Evolutionary conservation across 768 basidiomycete species (phyloP), one percentile per base, ranked within the genome.

Genomic region (Pisolithus orientalis): DNA sequence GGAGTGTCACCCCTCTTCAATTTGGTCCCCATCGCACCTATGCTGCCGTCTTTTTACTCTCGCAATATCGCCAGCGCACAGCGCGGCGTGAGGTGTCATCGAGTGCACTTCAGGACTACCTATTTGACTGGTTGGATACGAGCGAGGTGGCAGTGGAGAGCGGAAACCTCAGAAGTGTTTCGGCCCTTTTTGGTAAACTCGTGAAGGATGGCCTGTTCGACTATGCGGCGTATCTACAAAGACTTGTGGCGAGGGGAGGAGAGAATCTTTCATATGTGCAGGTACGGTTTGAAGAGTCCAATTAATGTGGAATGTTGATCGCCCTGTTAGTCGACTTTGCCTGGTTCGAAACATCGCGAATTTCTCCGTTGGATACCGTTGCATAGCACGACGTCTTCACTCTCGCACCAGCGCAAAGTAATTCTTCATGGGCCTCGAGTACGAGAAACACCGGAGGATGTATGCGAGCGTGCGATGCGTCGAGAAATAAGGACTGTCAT

Each of bases 11-110:
- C 0, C 80, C 83, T 3, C 71, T 87, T 16, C 90, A 92, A 66
- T 90, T 85, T 54, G 90, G 90, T 9, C 84, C 90, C 42, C 90
- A 91, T 58, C 75, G 90, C 32, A 81, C 86, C 1, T 86, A 84
- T 60, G 88, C 82, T 28, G 87, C 84, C 2, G 82, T 80, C 7
- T 84, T 84, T 17, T 73, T 91, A 39, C 79, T 91, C 47, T 73
- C 72, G 3, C 72, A 75, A 31, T 87, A 86, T 77, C 74, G 81
- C 34, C 77, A 80, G 49, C 79, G 75, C 53, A 79, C 84, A 17
- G 84, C 85, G 6, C 75, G 85, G 29, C 77, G 85, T 14, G 80
- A 84, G 50, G 69, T 75, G n/a, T 70, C 75, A 14, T 76, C 80
- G 17, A 78, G 80, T 51, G 76, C 81, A 51, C 68, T 92, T 6